Conservation (phyloP, 2,329 filamentous ascomycete genomes). For the Hyphodiscus sp. region DNA sequence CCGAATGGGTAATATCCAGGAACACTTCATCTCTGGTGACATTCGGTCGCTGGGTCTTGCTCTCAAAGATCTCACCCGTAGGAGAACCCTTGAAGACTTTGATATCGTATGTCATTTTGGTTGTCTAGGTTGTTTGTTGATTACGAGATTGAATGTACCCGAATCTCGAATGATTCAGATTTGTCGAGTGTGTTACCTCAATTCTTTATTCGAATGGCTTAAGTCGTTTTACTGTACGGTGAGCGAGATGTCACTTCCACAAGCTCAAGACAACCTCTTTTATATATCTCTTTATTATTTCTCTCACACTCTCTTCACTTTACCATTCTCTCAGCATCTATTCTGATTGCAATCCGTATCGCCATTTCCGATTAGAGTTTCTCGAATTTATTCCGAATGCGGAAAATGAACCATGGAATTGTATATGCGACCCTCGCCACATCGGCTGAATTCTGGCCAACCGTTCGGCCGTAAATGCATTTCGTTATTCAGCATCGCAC, state of each 20-base stretch:
- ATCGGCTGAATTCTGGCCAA: background rate
- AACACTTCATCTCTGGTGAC: slow-evolving; percentile 48
- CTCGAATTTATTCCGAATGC: background rate
- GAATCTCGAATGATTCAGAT: background rate
- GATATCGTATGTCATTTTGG: slow-evolving; percentile 26
- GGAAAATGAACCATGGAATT: background rate
- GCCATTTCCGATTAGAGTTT: background rate
- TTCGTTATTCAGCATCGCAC: background rate
- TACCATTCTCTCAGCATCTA: background rate
- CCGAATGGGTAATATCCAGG: slow-evolving; percentile 55
- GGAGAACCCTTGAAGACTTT: slow-evolving; percentile 56
- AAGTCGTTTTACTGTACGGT: background rate
- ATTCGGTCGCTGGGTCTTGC: slow-evolving; percentile 35
- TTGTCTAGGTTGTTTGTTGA: background rate
- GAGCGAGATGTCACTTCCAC: no score
- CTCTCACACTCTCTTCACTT: background rate
- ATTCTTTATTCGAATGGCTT: background rate
- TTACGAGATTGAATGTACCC: background rate
- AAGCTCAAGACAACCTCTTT: no score
- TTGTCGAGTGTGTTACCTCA: background rate
- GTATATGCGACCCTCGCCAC: background rate
- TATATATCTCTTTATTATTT: background rate
- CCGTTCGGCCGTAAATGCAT: background rate
- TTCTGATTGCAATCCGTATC: background rate
- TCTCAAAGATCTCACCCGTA: slow-evolving; percentile 45